Base-by-base conservation (phyloP, 2,329 filamentous ascomycete species). In the Xylariomycetidae sp. region DNA sequence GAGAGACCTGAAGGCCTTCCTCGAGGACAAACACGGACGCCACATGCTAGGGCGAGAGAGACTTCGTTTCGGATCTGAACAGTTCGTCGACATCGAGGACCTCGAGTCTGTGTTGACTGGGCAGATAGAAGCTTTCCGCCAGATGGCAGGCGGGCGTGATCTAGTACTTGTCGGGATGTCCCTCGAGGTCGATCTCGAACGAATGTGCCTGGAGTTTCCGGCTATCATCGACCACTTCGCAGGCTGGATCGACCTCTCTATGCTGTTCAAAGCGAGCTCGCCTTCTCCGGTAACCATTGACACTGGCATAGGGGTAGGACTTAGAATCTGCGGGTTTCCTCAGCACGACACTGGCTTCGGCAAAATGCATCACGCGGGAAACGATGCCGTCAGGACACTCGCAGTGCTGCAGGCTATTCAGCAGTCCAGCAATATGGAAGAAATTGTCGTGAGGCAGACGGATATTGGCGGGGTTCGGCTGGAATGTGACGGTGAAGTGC, bases 181-280 rank as follows among this genome's bases (percentile, higher is more conserved):
- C 10, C 22, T 33, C 6, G 34, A 37, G 16, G 17, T 9, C 6
- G 33, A 37, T n/a, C 29, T 44, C 13, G 15, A 27, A 14, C 22
- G 15, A 8, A 29, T 44, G 12, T 30, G 30, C 14, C 15, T 36
- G 13, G 15, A 33, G 14, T 35, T 39, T 16, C 30, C 23, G 7
- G 16, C 27, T 4, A 18, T 41, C 14, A 23, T 18, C 13, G 6
- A 17, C 8, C 16, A 23, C n/a, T 39, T 44, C 20, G 19, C 34
- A 8, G 13, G 31, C 20, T 37, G 38, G 38, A 26, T 41, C 15
- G 34, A 37, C 30, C 25, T 41, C 8, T 31, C 30, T 13, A 27
- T 13, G 14, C 14, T 38, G 30, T 20, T 38, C n/a, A 30, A 33
- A 25, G 22, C 36, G 4, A 3, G 19, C 22, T 31, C 23, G 8